Conservation (phyloP, 176 grass and related monocot species). For the Carex myosuroides region DNA sequence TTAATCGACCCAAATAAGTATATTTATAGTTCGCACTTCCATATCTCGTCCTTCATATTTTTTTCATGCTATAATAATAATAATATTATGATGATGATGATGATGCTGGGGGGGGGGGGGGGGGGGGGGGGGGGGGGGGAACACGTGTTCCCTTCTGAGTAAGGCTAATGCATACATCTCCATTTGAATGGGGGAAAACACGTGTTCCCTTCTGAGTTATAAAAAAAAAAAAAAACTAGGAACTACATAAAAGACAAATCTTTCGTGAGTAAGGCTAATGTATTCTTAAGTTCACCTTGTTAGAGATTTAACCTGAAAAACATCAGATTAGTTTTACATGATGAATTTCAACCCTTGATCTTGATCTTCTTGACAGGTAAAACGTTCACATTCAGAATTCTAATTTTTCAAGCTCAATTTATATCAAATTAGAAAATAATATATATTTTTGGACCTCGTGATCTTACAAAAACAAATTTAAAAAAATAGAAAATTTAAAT, state of each 20-base stretch:
- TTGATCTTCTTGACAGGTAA: background rate
- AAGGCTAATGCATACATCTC: too few relatives aligned
- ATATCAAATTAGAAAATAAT: background rate
- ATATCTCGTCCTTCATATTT: too few relatives aligned
- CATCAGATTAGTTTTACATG: background rate
- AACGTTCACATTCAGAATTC: background rate
- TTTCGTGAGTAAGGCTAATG: background rate
- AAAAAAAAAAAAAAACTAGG: background rate
- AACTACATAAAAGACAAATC: background rate
- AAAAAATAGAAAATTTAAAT: too few relatives aligned
- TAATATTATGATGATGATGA: too few relatives aligned
- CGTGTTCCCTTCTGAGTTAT: too few relatives aligned
- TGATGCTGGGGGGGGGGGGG: too few relatives aligned
- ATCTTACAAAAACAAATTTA: background rate
- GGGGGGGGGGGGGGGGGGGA: too few relatives aligned
- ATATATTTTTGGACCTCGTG: background rate
- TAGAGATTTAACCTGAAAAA: background rate
- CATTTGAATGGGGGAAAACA: too few relatives aligned
- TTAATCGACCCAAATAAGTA: too few relatives aligned
- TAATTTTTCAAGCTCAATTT: background rate
- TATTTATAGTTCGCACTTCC: too few relatives aligned
- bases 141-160: too few relatives aligned
- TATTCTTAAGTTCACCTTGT: background rate
- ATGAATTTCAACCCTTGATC: background rate
- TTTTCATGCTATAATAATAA: too few relatives aligned